A percentile compares a stretch with the other conserved stretches of the same genome.
Conservation (phyloP, 306 rosid species). For the Quillaja saponaria region DNA sequence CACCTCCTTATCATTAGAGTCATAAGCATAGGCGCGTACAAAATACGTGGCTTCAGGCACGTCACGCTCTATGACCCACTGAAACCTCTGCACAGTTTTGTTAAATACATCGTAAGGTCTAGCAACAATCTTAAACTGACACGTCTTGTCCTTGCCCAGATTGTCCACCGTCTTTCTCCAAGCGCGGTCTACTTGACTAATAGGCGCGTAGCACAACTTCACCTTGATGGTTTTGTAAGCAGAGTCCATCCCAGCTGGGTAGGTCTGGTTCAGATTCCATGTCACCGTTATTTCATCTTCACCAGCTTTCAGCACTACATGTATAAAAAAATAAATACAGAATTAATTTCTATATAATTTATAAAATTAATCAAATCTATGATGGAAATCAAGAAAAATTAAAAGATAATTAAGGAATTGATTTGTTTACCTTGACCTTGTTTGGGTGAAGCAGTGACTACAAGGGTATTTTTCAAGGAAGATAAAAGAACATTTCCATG, state of each 20-base stretch:
- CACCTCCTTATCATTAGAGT: conserved; percentile 49
- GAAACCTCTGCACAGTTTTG: conserved; percentile 45
- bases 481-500: conserved; percentile 52
- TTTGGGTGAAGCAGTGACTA: conserved; percentile 67
- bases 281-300: conserved; percentile 56
- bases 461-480: conserved; percentile 51
- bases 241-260: conserved; percentile 56
- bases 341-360: too few species aligned
- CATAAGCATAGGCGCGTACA: conserved; percentile 71
- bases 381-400: too few species aligned
- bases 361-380: not conserved
- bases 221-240: conserved; percentile 61
- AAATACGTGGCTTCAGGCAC: conserved; percentile 72
- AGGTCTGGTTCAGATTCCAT: conserved; percentile 60
- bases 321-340: not conserved
- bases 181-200: conserved; percentile 76
- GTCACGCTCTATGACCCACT: conserved; percentile 51
- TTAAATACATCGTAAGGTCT: conserved; percentile 56
- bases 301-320: conserved; percentile 72
- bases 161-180: conserved; percentile 87
- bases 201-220: conserved; percentile 76
- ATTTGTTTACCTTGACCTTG: conserved; percentile 51
- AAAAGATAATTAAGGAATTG: not conserved
- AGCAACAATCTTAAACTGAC: conserved; percentile 50
- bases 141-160: conserved; percentile 73